Evolutionary conservation across 2,329 filamentous ascomycete species (phyloP).

Genomic region (Aspergillus sp.): DNA sequence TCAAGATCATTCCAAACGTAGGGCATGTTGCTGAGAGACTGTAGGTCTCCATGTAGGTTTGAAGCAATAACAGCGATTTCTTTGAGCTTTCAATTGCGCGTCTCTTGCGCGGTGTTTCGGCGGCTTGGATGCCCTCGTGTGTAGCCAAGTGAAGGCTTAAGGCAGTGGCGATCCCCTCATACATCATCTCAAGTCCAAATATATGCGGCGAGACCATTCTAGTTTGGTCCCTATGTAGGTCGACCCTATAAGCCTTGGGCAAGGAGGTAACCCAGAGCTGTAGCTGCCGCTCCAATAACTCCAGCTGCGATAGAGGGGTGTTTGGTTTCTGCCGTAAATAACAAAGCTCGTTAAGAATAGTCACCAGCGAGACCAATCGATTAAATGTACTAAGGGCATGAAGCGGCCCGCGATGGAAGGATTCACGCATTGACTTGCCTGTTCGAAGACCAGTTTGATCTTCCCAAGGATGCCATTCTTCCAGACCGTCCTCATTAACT

Average conservation of each 20-base stretch:
- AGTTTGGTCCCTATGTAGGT: conserved; percentile 17
- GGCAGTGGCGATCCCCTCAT: conserved; percentile 20
- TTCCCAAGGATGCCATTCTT: conserved; percentile 68
- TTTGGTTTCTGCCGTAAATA: conserved; percentile 17
- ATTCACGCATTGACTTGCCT: conserved; percentile 15
- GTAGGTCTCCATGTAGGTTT: conserved; percentile 33
- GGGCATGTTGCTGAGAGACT: conserved; percentile 33
- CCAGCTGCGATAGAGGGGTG: conserved; percentile 18
- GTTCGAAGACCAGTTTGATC: conserved; percentile 36
- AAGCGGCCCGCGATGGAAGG: conserved; percentile 32
- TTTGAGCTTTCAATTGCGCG: conserved; percentile 29
- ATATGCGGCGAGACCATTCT: conserved; percentile 24
- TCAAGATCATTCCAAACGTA: conserved; percentile 36
- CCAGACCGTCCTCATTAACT: conserved; percentile 57
- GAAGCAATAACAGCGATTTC: conserved; percentile 28
- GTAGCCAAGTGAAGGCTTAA: conserved; percentile 20
- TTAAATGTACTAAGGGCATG: conserved; percentile 48
- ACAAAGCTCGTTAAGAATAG: conserved; percentile 27
- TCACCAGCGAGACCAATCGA: conserved; percentile 36
- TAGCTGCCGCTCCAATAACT: conserved; percentile 22
- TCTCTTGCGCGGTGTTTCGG: conserved; percentile 14
- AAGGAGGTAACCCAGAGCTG: conserved; percentile 25
- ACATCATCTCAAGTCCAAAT: conserved; percentile 28
- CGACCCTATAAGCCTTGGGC: conserved; percentile 23
- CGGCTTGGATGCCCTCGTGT: conserved; percentile 14